These are phyloP conservation scores for Collybia mongolica DNA, from an alignment of 768 basidiomycete genomes.

Conservation along the genomic window DNA sequence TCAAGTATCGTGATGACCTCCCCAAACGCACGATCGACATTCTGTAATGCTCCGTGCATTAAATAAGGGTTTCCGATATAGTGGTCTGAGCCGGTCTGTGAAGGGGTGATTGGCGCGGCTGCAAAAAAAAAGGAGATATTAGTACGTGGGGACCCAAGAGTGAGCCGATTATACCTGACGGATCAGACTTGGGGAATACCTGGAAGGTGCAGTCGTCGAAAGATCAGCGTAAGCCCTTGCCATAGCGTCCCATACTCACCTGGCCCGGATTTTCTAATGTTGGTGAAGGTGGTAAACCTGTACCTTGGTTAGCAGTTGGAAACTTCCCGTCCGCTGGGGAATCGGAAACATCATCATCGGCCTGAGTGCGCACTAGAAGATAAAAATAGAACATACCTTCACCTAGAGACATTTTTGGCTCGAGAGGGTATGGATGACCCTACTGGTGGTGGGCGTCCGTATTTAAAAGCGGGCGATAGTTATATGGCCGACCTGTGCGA, in stretches of 20 bases:
- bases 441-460: neutral
- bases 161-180: slow-evolving; percentile 26
- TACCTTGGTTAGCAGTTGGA: slow-evolving; percentile 27
- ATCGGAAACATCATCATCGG: neutral
- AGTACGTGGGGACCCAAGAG: neutral
- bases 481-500: neutral
- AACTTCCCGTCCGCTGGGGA: slow-evolving; percentile 37
- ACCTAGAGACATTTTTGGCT: slow-evolving; percentile 19
- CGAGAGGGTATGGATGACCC: neutral
- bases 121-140: neutral
- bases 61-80: slow-evolving; percentile 47
- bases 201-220: slow-evolving; percentile 10
- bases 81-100: slow-evolving; percentile 18
- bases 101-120: slow-evolving; percentile 19
- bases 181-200: slow-evolving; percentile 49
- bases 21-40: slow-evolving; percentile 40
- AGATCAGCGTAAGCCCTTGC: neutral
- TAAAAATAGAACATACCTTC: slow-evolving; percentile 19
- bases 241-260: slow-evolving; percentile 20
- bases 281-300: slow-evolving; percentile 42
- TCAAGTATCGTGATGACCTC: slow-evolving; percentile 44
- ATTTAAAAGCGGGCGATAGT: too few relatives aligned
- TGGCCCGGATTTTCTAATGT: slow-evolving; percentile 45
- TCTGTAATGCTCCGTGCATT: slow-evolving; percentile 39
- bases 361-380: neutral